Percentiles rank a stretch among this genome's conserved stretches.
phyloP scores from a whole-genome alignment of 495 filamentous ascomycete species.

The Podospora bellae-mahoneyi region DNA sequence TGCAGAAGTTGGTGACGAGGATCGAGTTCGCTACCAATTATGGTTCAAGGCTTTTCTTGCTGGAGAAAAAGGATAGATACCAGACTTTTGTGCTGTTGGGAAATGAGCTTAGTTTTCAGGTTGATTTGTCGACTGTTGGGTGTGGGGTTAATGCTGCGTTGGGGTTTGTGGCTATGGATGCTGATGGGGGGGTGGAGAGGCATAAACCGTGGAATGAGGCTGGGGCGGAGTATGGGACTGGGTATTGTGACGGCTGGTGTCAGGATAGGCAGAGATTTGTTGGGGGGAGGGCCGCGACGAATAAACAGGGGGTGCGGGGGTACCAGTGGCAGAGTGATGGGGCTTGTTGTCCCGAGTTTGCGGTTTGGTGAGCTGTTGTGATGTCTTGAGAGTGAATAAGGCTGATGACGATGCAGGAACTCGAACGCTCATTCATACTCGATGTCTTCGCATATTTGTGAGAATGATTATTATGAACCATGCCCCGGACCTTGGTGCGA shows the following conservation, averaged over 20 bases:
- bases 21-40: constrained; percentile 41
- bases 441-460: constrained; percentile 16
- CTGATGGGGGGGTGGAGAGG: constrained; percentile 48
- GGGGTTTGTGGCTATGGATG: constrained; percentile 53
- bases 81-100: constrained; percentile 50
- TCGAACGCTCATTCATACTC: constrained; percentile 21
- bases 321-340: constrained; percentile 27
- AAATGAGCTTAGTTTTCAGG: constrained; percentile 56
- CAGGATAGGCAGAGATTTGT: constrained; percentile 42
- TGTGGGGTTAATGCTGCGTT: constrained; percentile 55
- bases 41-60: constrained; percentile 51
- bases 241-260: constrained; percentile 57
- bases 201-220: constrained; percentile 45
- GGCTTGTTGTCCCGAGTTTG: constrained; percentile 67
- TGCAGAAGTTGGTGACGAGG: constrained; percentile 49
- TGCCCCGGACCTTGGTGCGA: constrained; percentile 46
- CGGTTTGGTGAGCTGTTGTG: constrained; percentile 55
- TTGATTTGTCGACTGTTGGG: constrained; percentile 45
- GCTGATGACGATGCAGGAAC: constrained; percentile 24
- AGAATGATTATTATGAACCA: constrained; percentile 3
- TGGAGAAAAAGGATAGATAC: constrained; percentile 47
- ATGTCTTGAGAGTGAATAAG: not conserved
- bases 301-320: constrained; percentile 8
- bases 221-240: constrained; percentile 55
- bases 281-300: constrained; percentile 48